A percentile compares a stretch with the other conserved stretches of the same genome.
Evolutionary conservation across 495 filamentous ascomycete genomes (phyloP).

Genomic region (Penicillium daleae): DNA sequence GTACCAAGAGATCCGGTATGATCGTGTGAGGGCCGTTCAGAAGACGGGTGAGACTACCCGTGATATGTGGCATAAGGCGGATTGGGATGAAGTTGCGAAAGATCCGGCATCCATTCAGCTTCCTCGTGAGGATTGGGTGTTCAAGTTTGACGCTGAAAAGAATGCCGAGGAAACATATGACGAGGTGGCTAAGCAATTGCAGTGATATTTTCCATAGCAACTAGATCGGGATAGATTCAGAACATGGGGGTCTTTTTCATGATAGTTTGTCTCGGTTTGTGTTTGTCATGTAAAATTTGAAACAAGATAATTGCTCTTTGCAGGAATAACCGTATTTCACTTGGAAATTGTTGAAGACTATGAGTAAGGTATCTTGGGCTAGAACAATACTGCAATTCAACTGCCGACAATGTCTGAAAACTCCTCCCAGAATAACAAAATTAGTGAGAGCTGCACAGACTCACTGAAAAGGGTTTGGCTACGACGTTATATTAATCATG

Average conservation of each 20-base stretch:
- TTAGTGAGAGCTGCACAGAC: too few species aligned
- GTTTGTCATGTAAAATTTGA: neutral
- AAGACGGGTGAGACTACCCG: conserved; percentile 60
- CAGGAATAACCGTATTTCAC: too few species aligned
- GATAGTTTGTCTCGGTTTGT: neutral
- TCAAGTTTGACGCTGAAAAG: conserved; percentile 57
- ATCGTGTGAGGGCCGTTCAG: conserved; percentile 59
- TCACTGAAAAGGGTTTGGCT: too few species aligned
- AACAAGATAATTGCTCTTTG: too few species aligned
- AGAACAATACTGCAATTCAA: too few species aligned
- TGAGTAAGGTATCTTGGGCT: too few species aligned
- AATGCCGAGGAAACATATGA: conserved; percentile 58
- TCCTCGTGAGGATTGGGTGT: conserved; percentile 62
- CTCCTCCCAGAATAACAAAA: too few species aligned
- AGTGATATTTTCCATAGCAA: neutral
- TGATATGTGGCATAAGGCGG: conserved; percentile 58
- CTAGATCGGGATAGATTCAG: neutral
- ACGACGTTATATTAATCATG: too few species aligned
- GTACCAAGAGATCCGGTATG: conserved; percentile 55
- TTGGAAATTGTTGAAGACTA: too few species aligned
- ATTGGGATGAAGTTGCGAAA: conserved; percentile 60
- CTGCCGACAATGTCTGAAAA: too few species aligned
- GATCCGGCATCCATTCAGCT: conserved; percentile 59
- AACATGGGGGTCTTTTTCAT: neutral
- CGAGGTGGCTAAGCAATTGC: conserved; percentile 19